Base-by-base conservation (phyloP, 768 basidiomycete genomes). In the Phanerodontia chrysosporium region DNA sequence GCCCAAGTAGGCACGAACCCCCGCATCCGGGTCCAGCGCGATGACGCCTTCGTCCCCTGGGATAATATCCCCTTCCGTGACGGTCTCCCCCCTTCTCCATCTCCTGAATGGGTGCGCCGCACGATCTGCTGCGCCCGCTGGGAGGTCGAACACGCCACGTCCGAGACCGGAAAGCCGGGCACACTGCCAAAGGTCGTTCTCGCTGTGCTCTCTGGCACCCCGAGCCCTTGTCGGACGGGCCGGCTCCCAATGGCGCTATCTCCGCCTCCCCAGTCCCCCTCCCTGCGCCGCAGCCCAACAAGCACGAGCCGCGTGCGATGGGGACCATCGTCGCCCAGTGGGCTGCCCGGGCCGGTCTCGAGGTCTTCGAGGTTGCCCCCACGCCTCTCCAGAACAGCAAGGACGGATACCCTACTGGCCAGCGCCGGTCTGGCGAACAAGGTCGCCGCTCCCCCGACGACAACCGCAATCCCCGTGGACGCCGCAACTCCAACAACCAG, bases 101-200 rank as follows among this genome's bases (percentile, higher is more conserved):
- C 86, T 9, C 91, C 91, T 13, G 91, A 93, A 67, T 93, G 91
- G 91, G 81, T 92, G 28, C 83, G 91, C 62, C 81, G 90, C 58
- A 89, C 88, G 32, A 86, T 93, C 58, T 93, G 88, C 67, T 92
- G 91, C 67, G 88, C 87, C 2, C 81, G 80, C 18, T 93, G 87
- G 87, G 89, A 90, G 67, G 69, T 80, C 44, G 79, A 87, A 49
- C 76, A 86, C 57, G 80, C 80, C n/a, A 59, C 65, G 18, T 59
- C 71, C 3, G 73, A 75, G 30, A 46, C 65, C 32, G 66, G 59
- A 22, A 59, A 62, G 13, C 18, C 51, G 25, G 44, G 54, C 57
- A 44, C 28, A n/a, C 61, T 72, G 8, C 76, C 75, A 46, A 85
- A 82, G 62, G 84, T 89, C 49, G 77, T 85, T 16, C 74, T 92